Evolutionary conservation across 176 grass and related monocot genomes (phyloP).

Genomic region (Paspalum notatum): DNA sequence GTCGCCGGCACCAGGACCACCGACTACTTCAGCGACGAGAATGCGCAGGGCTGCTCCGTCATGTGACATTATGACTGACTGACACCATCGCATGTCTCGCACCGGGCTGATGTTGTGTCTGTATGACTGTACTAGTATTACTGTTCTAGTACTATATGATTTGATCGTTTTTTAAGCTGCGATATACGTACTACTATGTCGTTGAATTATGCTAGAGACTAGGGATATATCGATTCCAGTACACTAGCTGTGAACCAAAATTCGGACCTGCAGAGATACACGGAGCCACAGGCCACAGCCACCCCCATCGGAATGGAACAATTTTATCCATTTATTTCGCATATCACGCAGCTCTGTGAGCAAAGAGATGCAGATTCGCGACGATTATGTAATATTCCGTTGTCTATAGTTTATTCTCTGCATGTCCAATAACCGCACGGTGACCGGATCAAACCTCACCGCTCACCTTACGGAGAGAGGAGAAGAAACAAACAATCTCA

Average conservation of each 20-base stretch:
- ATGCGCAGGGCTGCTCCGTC: constrained; percentile 67
- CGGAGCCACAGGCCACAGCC: no score
- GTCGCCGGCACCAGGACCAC: constrained; percentile 55
- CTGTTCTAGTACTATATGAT: no score
- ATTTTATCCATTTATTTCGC: not conserved
- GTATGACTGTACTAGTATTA: no score
- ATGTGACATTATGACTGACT: constrained; percentile 74
- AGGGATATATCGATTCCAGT: no score
- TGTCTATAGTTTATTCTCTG: constrained; percentile 26
- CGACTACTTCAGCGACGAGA: constrained; percentile 87
- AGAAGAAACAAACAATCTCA: no score
- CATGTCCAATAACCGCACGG: constrained; percentile 13
- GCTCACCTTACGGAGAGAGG: not conserved
- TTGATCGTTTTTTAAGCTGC: no score
- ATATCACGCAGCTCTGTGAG: not conserved
- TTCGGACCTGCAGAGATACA: not conserved
- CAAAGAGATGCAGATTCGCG: not conserved
- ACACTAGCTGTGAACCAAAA: no score
- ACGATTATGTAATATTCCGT: constrained; percentile 26
- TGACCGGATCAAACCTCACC: constrained; percentile 28
- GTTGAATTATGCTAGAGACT: no score
- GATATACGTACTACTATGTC: no score
- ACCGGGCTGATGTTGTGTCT: no score
- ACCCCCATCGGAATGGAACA: not conserved
- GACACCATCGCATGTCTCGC: not conserved